These are phyloP conservation scores for Talaromyces thailandensis DNA, from an alignment of 495 filamentous ascomycete genomes.

Conservation along the genomic window DNA sequence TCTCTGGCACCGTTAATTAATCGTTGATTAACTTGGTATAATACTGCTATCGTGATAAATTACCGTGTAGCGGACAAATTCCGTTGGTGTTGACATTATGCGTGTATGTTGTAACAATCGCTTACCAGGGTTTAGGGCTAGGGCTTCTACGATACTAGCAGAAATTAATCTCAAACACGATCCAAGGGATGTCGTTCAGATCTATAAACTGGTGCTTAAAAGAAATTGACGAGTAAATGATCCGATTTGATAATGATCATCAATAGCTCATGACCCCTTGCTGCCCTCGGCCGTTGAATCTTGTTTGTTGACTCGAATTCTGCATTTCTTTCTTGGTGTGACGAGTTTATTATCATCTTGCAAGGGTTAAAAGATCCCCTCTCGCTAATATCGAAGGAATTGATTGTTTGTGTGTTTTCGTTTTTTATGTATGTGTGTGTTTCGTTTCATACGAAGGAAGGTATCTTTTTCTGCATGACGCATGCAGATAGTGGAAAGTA, in stretches of 20 bases:
- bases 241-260: background rate
- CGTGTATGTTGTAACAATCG: background rate
- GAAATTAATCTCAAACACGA: background rate
- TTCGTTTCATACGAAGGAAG: background rate
- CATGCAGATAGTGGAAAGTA: background rate
- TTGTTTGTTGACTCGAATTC: background rate
- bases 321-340: background rate
- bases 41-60: background rate
- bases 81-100: background rate
- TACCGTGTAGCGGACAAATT: background rate
- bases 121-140: background rate
- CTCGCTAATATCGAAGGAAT: background rate
- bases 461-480: background rate
- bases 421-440: background rate
- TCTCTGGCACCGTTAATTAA: background rate
- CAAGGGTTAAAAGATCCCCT: background rate
- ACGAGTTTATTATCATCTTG: background rate
- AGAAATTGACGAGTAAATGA: background rate
- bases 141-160: background rate
- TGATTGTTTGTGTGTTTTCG: background rate
- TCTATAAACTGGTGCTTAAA: background rate
- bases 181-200: background rate
- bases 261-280: background rate
- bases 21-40: background rate
- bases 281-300: background rate